These are phyloP conservation scores for Colletotrichum neosansevieriae DNA, from an alignment of 2,329 filamentous ascomycete genomes.

Conservation along the genomic window DNA sequence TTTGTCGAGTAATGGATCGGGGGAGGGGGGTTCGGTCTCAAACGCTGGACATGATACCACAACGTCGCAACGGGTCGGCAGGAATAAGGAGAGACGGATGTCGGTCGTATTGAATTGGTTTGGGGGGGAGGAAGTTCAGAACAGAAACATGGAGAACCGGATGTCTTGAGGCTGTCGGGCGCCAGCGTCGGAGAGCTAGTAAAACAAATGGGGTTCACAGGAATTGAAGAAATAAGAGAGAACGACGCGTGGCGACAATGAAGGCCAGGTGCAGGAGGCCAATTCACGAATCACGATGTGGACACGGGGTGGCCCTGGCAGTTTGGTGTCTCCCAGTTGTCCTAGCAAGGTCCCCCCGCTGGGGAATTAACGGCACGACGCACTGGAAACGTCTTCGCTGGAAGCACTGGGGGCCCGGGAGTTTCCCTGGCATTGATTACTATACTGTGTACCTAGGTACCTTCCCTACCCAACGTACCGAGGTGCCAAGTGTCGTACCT, in stretches of 20 bases:
- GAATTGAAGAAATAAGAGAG: slow-evolving; percentile 18
- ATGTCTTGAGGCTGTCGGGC: slow-evolving; percentile 3
- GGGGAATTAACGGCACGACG: background rate
- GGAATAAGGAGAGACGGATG: slow-evolving; percentile 6
- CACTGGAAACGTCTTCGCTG: slow-evolving; percentile 22
- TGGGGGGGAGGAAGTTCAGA: background rate
- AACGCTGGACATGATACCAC: slow-evolving; percentile 4
- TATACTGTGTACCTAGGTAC: too few species aligned
- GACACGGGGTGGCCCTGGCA: slow-evolving; percentile 23
- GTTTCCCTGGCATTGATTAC: too few species aligned
- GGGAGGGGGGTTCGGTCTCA: slow-evolving; percentile 7
- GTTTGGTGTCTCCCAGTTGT: background rate
- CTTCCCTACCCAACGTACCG: too few species aligned
- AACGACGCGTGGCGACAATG: slow-evolving; percentile 36
- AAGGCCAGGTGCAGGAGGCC: slow-evolving; percentile 13
- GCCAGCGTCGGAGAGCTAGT: slow-evolving; percentile 24
- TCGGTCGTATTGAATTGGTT: background rate
- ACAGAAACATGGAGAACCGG: background rate
- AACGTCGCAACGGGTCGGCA: background rate
- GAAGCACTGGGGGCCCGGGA: slow-evolving; percentile 7
- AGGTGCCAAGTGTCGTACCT: too few species aligned
- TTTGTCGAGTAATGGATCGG: slow-evolving; percentile 24
- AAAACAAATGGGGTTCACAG: background rate
- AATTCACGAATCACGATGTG: slow-evolving; percentile 38
- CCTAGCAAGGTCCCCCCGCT: slow-evolving; percentile 2